Conservation (phyloP, 1,139 yeast genomes). For the Pichia norvegensis region DNA sequence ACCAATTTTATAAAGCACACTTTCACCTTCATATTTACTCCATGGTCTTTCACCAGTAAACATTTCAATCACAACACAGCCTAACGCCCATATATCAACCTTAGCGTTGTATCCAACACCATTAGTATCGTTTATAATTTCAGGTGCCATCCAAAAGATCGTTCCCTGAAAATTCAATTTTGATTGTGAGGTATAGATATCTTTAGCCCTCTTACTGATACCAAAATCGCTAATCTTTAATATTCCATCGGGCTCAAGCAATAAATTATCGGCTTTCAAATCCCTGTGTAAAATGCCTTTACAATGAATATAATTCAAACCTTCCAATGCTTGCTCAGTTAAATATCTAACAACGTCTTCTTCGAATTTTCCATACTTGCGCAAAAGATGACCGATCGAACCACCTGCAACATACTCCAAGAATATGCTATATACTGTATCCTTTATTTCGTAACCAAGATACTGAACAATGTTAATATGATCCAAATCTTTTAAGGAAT, state of each 20-base stretch:
- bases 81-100: slow-evolving; percentile 87
- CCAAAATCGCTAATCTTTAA: slow-evolving; percentile 98
- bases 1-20: slow-evolving; percentile 67
- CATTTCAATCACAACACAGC: slow-evolving; percentile 96
- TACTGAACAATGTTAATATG: slow-evolving; percentile 94
- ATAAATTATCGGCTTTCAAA: slow-evolving; percentile 86
- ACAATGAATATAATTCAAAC: slow-evolving; percentile 77
- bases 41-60: slow-evolving; percentile 80
- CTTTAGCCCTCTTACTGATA: slow-evolving; percentile 79
- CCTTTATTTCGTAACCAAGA: slow-evolving; percentile 79
- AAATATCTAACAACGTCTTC: slow-evolving; percentile 66
- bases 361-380: slow-evolving; percentile 80
- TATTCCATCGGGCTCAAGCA: slow-evolving; percentile 85
- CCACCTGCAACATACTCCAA: slow-evolving; percentile 98
- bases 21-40: slow-evolving; percentile 72
- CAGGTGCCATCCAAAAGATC: slow-evolving; percentile 99
- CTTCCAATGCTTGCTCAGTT: slow-evolving; percentile 74
- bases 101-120: slow-evolving; percentile 86
- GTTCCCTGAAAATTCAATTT: slow-evolving; percentile 96
- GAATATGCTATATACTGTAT: slow-evolving; percentile 72
- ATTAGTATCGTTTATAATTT: slow-evolving; percentile 72
- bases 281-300: slow-evolving; percentile 91
- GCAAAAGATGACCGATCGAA: slow-evolving; percentile 79
- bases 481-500: slow-evolving; percentile 88
- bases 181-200: slow-evolving; percentile 83